Evolutionary conservation across 257 asterid species (phyloP), one percentile per base, ranked within the genome.

Genomic region (Ballota nigra): DNA sequence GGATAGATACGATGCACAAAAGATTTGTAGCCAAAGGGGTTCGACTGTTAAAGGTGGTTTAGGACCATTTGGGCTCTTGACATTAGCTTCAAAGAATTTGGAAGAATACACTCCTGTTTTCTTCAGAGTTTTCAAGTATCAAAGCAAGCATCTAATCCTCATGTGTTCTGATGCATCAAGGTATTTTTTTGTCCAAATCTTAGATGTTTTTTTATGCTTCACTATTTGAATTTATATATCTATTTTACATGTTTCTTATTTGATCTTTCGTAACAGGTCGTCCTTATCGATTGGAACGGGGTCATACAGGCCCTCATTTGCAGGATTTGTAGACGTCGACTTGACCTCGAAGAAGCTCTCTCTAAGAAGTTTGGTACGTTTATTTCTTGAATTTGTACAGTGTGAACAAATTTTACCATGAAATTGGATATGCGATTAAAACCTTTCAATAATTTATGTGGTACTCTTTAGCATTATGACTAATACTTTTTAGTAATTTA

Each of bases 101-200:
- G 80, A 83, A 77, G 97, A 91, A 66, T 85, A 77, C 67, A 86
- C 97, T 22, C 89, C 97, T 0, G 92, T 91, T n/a, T 88, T 84
- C 63, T 91, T 91, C 74, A 77, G 90, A 70, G 75, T 88, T 45
- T 90, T 86, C 78, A 88, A 82, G 80, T 85, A 70, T 29, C 74
- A 66, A 16, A 13, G 66, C 31, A 80, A 78, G 12, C 80, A 90
- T 71, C 58, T 80, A 1, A 85, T 88, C 53, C 96, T 90, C 7
- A 51, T 90, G 85, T 90, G 96, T 69, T 84, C 92, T 5, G 95
- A 89, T 72, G 92, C 87, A 52, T 72, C 77, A 28, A 87, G 77
- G 66, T 82, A 1, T 1, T 26, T 3, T 26, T 26, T 26, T 26
- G n/a, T n/a, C n/a, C n/a, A n/a, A n/a, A n/a, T n/a, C n/a, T n/a